Evolutionary conservation across 345 rosid genomes (phyloP).

Genomic region (Garcia nutans): DNA sequence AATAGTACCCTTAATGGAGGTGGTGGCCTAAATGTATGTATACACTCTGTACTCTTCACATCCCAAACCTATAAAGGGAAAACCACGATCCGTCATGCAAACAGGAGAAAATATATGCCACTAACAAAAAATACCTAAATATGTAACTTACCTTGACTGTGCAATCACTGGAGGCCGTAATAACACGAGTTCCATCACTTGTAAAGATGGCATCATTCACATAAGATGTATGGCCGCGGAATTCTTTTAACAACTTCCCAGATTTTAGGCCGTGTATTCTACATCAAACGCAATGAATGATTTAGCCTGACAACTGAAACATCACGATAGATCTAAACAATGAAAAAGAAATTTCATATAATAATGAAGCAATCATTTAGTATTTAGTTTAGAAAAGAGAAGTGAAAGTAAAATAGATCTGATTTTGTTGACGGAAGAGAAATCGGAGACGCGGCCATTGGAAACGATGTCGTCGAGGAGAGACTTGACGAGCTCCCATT

Average conservation of each 20-base stretch:
- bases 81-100: background rate
- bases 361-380: background rate
- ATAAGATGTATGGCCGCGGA: constrained; percentile 83
- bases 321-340: background rate
- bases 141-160: constrained; percentile 63
- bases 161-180: constrained; percentile 92
- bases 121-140: background rate
- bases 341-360: background rate
- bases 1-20: constrained; percentile 79
- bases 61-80: constrained; percentile 78
- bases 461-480: constrained; percentile 68
- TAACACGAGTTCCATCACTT: constrained; percentile 77
- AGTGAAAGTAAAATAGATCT: constrained; percentile 61
- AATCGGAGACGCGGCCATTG: constrained; percentile 57
- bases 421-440: constrained; percentile 64
- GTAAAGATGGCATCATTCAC: constrained; percentile 95
- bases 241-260: constrained; percentile 92
- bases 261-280: constrained; percentile 98
- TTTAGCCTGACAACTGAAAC: constrained; percentile 44
- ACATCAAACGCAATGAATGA: constrained; percentile 22
- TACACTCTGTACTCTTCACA: constrained; percentile 87
- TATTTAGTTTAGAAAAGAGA: background rate
- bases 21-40: constrained; percentile 91
- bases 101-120: background rate
- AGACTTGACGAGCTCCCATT: constrained; percentile 79